A percentile compares a stretch with the other conserved stretches of the same genome.
Conservation (phyloP, 805 yeast species). For the Candida awuae region DNA sequence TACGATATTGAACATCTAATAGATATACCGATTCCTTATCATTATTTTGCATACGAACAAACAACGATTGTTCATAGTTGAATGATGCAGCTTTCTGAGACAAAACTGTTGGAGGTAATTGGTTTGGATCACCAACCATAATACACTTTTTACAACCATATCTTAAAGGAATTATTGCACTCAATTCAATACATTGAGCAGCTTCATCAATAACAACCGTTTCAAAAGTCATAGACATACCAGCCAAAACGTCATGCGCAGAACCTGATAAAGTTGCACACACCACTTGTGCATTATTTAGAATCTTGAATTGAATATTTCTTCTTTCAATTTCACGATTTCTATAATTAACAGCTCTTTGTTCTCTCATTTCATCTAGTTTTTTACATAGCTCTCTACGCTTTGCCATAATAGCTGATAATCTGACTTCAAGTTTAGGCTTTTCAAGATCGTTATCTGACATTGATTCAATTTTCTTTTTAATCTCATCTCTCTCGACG, state of each 20-base stretch:
- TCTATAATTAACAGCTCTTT: slow-evolving; percentile 57
- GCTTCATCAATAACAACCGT: slow-evolving; percentile 96
- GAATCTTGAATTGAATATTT: slow-evolving; percentile 61
- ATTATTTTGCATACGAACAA: slow-evolving; percentile 82
- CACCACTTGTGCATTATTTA: slow-evolving; percentile 71
- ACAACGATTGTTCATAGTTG: slow-evolving; percentile 83
- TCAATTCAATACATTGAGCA: slow-evolving; percentile 90
- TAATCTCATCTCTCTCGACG: slow-evolving; percentile 47
- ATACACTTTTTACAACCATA: slow-evolving; percentile 87
- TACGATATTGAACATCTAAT: slow-evolving; percentile 89
- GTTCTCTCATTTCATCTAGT: slow-evolving; percentile 74
- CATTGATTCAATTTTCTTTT: slow-evolving; percentile 29
- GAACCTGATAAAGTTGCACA: slow-evolving; percentile 92
- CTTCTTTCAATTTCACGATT: slow-evolving; percentile 73
- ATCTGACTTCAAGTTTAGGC: slow-evolving; percentile 38
- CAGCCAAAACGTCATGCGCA: slow-evolving; percentile 78
- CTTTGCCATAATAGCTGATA: slow-evolving; percentile 49
- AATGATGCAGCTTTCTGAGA: slow-evolving; percentile 78
- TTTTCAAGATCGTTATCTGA: slow-evolving; percentile 34
- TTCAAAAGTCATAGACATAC: slow-evolving; percentile 69
- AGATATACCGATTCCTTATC: slow-evolving; percentile 55
- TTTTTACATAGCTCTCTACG: slow-evolving; percentile 65
- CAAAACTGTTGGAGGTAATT: slow-evolving; percentile 92
- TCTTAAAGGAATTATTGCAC: slow-evolving; percentile 83
- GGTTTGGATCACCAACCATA: slow-evolving; percentile 98